phyloP scores from a whole-genome alignment of 2,329 filamentous ascomycete genomes.

The Botrytis sinoallii region DNA sequence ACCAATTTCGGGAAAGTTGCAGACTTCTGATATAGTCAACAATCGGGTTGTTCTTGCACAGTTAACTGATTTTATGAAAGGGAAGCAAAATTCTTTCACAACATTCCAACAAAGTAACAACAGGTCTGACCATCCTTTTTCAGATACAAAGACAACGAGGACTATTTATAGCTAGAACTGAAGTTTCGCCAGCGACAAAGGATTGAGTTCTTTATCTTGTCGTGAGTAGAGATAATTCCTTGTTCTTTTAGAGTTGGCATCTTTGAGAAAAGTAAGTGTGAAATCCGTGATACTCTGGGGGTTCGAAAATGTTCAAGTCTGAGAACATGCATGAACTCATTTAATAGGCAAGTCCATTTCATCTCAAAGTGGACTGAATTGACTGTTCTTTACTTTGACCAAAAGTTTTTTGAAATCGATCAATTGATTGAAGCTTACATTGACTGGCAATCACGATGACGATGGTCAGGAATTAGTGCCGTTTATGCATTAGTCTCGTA shows the following conservation, averaged over 20 bases:
- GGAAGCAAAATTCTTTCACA: not conserved
- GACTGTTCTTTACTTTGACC: not conserved
- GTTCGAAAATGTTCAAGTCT: not conserved
- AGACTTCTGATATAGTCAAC: not conserved
- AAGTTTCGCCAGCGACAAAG: not conserved
- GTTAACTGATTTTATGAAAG: not conserved
- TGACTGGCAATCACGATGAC: not conserved
- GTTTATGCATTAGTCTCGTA: not conserved
- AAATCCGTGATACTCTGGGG: not conserved
- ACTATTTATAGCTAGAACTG: not conserved
- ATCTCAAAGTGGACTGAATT: not conserved
- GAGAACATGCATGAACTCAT: too few relatives aligned
- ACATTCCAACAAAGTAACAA: not conserved
- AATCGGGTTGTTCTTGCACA: not conserved
- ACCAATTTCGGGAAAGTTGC: too few relatives aligned
- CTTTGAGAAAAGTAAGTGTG: not conserved
- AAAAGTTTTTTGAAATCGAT: not conserved
- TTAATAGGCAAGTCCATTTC: not conserved
- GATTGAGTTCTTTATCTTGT: not conserved
- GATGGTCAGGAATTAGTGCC: not conserved
- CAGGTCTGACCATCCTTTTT: not conserved
- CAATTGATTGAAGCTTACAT: not conserved
- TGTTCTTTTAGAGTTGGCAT: not conserved
- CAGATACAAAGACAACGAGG: not conserved
- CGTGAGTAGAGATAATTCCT: not conserved